Evolutionary conservation across 352 stramenopile species (phyloP).

Genomic region (Phytophthora sojae): DNA sequence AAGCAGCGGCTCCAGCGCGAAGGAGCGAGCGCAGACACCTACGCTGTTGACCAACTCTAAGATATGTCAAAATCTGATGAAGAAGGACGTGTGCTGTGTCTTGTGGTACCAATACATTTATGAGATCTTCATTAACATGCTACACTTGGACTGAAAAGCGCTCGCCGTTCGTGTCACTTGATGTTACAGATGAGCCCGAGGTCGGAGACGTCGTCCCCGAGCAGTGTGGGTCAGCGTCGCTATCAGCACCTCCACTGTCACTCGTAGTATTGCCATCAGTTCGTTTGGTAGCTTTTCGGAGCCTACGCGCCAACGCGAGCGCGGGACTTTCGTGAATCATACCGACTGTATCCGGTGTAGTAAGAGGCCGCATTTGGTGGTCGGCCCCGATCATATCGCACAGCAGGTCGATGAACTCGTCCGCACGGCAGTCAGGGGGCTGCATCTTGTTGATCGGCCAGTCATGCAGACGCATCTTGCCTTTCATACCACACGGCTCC

Average conservation of each 20-base stretch:
- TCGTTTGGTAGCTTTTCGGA: slow-evolving; percentile 25
- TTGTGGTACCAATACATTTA: slow-evolving; percentile 18
- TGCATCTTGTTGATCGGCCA: slow-evolving; percentile 87
- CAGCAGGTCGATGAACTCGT: slow-evolving; percentile 82
- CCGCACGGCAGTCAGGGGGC: slow-evolving; percentile 57
- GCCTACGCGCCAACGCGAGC: slow-evolving; percentile 17
- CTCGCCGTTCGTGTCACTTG: slow-evolving; percentile 18
- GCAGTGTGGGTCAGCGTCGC: slow-evolving; percentile 20
- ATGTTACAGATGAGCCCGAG: slow-evolving; percentile 28
- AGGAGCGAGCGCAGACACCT: not conserved
- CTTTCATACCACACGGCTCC: slow-evolving; percentile 66
- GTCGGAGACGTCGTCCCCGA: slow-evolving; percentile 29
- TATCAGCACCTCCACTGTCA: slow-evolving; percentile 19
- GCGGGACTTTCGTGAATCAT: slow-evolving; percentile 32
- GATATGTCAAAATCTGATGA: not conserved
- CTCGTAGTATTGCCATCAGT: slow-evolving; percentile 10
- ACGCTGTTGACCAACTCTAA: slow-evolving; percentile 10
- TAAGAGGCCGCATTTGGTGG: slow-evolving; percentile 52
- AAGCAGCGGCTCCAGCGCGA: not conserved
- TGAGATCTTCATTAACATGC: slow-evolving; percentile 6
- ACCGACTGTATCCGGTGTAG: slow-evolving; percentile 24
- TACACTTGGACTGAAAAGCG: slow-evolving; percentile 27
- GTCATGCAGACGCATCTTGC: slow-evolving; percentile 79
- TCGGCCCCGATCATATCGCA: slow-evolving; percentile 71
- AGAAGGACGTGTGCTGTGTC: not conserved